Evolutionary conservation across 306 rosid genomes (phyloP).

Genomic region (Dryas alaskensis): DNA sequence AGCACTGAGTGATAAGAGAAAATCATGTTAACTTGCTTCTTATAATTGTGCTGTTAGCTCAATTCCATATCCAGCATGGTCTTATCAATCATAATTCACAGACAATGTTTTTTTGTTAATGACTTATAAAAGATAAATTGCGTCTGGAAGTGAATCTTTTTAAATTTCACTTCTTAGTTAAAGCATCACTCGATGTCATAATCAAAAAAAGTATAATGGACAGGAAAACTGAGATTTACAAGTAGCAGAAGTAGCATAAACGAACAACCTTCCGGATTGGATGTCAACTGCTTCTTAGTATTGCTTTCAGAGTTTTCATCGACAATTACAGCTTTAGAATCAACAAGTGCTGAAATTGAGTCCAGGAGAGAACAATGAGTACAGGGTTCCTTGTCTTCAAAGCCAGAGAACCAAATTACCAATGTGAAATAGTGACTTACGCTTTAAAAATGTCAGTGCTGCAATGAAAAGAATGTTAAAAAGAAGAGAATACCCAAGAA

Average conservation of each 20-base stretch:
- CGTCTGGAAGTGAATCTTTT: too few species aligned
- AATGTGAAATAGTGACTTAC: slow-evolving; percentile 39
- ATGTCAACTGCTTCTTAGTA: slow-evolving; percentile 15
- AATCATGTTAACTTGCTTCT: too few species aligned
- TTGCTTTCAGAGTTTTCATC: slow-evolving; percentile 35
- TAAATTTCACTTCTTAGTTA: too few species aligned
- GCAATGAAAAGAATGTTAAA: slow-evolving; percentile 49
- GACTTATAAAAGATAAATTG: too few species aligned
- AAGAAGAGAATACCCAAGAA: slow-evolving; percentile 59
- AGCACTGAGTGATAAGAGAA: too few species aligned
- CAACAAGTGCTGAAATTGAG: slow-evolving; percentile 52
- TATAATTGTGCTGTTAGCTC: too few species aligned
- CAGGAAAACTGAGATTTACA: not conserved
- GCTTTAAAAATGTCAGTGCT: slow-evolving; percentile 60
- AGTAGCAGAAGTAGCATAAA: not conserved
- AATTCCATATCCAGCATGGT: too few species aligned
- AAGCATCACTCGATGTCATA: not conserved
- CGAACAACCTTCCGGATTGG: not conserved
- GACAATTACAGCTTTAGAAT: slow-evolving; percentile 47
- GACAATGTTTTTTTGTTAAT: too few species aligned
- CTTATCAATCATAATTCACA: too few species aligned
- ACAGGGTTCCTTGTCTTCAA: not conserved
- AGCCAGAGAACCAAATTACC: not conserved
- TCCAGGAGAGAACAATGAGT: slow-evolving; percentile 5
- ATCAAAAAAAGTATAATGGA: not conserved